phyloP scores from a whole-genome alignment of 2,329 filamentous ascomycete species.

The Hyphodiscus sp. region DNA sequence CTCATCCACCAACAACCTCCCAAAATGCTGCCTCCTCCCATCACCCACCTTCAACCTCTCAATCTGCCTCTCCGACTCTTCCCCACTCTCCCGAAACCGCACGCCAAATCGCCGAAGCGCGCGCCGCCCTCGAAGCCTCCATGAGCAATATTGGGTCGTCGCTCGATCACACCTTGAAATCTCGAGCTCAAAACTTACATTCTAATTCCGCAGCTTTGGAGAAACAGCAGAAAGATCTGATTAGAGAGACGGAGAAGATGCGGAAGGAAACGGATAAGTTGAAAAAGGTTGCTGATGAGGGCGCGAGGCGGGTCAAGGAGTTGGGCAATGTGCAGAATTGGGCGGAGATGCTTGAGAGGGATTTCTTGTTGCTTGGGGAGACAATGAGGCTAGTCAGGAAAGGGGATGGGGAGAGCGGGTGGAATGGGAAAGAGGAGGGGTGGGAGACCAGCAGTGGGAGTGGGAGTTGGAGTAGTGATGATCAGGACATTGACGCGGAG shows the following conservation, averaged over 20 bases:
- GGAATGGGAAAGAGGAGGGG: constrained; percentile 32
- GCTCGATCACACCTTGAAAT: constrained; percentile 61
- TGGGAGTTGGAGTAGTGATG: constrained; percentile 5
- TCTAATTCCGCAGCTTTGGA: constrained; percentile 58
- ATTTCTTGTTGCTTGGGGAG: constrained; percentile 59
- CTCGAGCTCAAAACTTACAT: constrained; percentile 64
- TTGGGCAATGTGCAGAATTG: constrained; percentile 80
- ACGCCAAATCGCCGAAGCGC: constrained; percentile 46
- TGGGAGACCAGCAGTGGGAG: constrained; percentile 9
- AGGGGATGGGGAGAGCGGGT: constrained; percentile 28
- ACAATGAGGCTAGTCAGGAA: constrained; percentile 49
- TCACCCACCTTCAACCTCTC: constrained; percentile 1
- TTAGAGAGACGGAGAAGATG: constrained; percentile 52
- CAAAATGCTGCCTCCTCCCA: background rate
- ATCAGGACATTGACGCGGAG: constrained; percentile 1
- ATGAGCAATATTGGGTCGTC: constrained; percentile 53
- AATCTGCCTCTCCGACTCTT: constrained; percentile 7
- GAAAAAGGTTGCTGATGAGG: constrained; percentile 54
- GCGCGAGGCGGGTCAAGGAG: constrained; percentile 64
- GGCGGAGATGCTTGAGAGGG: constrained; percentile 72
- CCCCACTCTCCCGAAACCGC: constrained; percentile 22
- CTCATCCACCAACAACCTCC: background rate
- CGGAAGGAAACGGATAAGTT: constrained; percentile 60
- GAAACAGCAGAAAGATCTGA: constrained; percentile 61
- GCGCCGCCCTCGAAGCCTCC: constrained; percentile 52